A percentile compares a stretch with the other conserved stretches of the same genome.
phyloP scores from a whole-genome alignment of 2,329 filamentous ascomycete species.

The Trichophyton equinum region DNA sequence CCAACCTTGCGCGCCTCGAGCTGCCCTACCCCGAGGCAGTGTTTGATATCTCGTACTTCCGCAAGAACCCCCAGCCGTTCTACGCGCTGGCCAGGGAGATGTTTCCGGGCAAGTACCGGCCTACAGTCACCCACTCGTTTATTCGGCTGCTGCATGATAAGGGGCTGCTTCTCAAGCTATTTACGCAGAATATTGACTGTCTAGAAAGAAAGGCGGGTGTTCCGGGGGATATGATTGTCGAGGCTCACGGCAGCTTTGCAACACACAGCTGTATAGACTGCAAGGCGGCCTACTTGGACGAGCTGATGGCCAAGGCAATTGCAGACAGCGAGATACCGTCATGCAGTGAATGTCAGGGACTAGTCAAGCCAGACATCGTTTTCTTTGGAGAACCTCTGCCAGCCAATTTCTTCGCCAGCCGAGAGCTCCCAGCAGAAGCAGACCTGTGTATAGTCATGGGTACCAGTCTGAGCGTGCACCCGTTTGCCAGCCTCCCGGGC shows the following conservation, averaged over 20 bases:
- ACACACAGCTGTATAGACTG: conserved; percentile 87
- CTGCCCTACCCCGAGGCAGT: conserved; percentile 84
- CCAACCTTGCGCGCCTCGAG: conserved; percentile 74
- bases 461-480: conserved; percentile 75
- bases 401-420: conserved; percentile 49
- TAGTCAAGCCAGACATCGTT: conserved; percentile 89
- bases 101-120: conserved; percentile 77
- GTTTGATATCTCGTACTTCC: conserved; percentile 87
- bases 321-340: conserved; percentile 54
- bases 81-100: conserved; percentile 85
- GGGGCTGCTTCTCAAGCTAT: conserved; percentile 62
- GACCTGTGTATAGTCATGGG: conserved; percentile 79
- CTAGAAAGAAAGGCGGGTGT: conserved; percentile 80
- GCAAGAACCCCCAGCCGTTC: conserved; percentile 72
- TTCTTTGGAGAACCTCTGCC: conserved; percentile 78
- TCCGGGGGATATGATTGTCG: conserved; percentile 66
- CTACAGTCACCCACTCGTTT: conserved; percentile 84
- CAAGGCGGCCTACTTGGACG: conserved; percentile 55
- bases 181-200: conserved; percentile 97
- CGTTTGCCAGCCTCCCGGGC: conserved; percentile 70
- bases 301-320: conserved; percentile 61
- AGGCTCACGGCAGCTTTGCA: conserved; percentile 93
- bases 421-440: conserved; percentile 45
- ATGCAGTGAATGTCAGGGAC: conserved; percentile 58
- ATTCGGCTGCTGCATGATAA: conserved; percentile 70